Evolutionary conservation across 2,329 filamentous ascomycete genomes (phyloP).

Genomic region (Aspergillus sp.): DNA sequence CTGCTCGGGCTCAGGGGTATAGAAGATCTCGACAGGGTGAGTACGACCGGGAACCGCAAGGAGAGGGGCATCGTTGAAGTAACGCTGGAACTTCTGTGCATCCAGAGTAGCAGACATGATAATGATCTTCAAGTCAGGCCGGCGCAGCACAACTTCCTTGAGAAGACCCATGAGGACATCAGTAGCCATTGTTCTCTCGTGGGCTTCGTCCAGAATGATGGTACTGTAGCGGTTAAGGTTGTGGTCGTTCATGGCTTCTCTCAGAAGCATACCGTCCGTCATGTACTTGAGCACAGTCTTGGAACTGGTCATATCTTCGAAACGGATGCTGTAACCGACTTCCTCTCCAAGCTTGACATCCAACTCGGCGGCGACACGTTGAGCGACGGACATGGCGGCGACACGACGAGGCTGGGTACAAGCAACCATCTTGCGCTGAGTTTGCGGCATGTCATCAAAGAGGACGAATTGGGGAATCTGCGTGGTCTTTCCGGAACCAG

Average conservation of each 20-base stretch:
- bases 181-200: constrained; percentile 94
- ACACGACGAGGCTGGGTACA: constrained; percentile 98
- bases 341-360: constrained; percentile 90
- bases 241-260: constrained; percentile 96
- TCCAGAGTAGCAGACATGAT: constrained; percentile 99
- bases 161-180: constrained; percentile 96
- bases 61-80: constrained; percentile 92
- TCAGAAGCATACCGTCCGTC: constrained; percentile 97
- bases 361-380: constrained; percentile 96
- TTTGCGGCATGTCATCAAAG: constrained; percentile 90
- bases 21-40: constrained; percentile 96
- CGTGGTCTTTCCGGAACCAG: constrained; percentile 98
- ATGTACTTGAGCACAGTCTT: constrained; percentile 98
- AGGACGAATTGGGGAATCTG: constrained; percentile 99
- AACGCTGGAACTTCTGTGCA: constrained; percentile 95
- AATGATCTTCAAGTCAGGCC: constrained; percentile 93
- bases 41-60: constrained; percentile 94
- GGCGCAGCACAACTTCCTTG: constrained; percentile 80
- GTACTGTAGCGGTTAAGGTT: constrained; percentile 90
- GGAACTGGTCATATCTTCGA: constrained; percentile 87
- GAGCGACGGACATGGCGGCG: constrained; percentile 96
- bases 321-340: constrained; percentile 98
- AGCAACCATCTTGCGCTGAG: constrained; percentile 83
- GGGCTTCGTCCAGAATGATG: constrained; percentile 97
- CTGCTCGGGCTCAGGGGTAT: constrained; percentile 91